These are phyloP conservation scores for Triglochin maritima DNA, from an alignment of 106 monocot genomes.

Conservation along the genomic window DNA sequence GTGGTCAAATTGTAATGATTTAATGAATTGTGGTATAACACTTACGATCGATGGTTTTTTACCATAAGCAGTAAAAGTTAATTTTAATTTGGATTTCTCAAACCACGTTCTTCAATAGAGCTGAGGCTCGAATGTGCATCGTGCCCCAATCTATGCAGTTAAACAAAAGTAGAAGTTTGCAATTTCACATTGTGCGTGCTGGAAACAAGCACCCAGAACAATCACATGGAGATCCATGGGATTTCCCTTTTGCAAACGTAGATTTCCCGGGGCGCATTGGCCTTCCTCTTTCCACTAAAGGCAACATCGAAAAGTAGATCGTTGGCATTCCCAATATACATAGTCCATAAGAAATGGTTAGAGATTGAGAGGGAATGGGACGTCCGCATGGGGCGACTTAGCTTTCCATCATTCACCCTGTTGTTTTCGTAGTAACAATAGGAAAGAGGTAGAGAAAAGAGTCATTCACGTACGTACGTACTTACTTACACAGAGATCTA, in stretches of 20 bases:
- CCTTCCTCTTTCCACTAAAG: not conserved
- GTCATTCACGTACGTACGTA: not conserved
- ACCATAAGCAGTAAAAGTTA: too few species aligned
- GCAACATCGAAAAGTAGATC: conserved; percentile 8
- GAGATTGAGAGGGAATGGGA: conserved; percentile 39
- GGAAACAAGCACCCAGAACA: conserved; percentile 5
- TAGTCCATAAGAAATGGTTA: conserved; percentile 9
- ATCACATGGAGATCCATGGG: not conserved
- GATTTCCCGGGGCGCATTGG: conserved; percentile 4
- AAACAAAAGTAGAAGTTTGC: too few species aligned
- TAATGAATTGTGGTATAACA: too few species aligned
- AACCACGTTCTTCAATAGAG: too few species aligned
- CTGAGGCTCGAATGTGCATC: too few species aligned
- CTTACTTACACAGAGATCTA: not conserved
- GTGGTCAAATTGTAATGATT: too few species aligned
- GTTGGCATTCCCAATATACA: conserved; percentile 31
- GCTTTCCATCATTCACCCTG: conserved; percentile 23
- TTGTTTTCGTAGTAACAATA: conserved; percentile 29
- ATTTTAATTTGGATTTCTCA: too few species aligned
- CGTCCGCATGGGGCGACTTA: conserved; percentile 39
- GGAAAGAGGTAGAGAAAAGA: conserved; percentile 5
- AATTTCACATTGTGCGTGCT: not conserved
- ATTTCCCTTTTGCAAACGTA: conserved; percentile 2
- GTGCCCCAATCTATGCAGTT: too few species aligned
- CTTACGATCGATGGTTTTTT: too few species aligned